These are phyloP conservation scores for Candida hungchunana DNA, from an alignment of 805 yeast genomes.

Conservation along the genomic window DNA sequence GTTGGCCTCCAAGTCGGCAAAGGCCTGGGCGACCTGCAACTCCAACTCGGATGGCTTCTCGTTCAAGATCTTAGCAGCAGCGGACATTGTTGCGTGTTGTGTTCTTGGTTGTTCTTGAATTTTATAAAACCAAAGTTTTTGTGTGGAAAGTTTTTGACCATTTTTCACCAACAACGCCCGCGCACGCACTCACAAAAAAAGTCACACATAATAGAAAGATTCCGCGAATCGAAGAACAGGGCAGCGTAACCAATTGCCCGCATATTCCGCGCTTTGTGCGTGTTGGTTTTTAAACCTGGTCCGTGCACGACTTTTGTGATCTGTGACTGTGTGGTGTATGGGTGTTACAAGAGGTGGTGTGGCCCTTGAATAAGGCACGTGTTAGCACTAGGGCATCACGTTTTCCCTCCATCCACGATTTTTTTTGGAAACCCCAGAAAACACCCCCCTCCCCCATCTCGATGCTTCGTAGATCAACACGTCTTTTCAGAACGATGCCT, in stretches of 20 bases:
- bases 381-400: not conserved
- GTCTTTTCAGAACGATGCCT: conserved; percentile 17
- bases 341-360: conserved; percentile 1
- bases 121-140: not conserved
- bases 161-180: conserved; percentile 6
- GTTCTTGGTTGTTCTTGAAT: not conserved
- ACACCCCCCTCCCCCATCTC: not conserved
- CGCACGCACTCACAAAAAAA: not conserved
- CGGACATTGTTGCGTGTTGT: conserved; percentile 67
- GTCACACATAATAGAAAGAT: no score
- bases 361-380: conserved; percentile 3
- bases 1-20: conserved; percentile 88
- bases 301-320: no score
- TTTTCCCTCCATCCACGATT: no score
- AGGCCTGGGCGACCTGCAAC: conserved; percentile 99
- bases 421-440: no score
- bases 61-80: conserved; percentile 92
- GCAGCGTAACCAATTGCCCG: not conserved
- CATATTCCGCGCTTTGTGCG: no score
- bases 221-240: no score
- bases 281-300: no score
- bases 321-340: conserved; percentile 6
- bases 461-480: conserved; percentile 1
- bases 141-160: conserved; percentile 17
- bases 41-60: conserved; percentile 97